phyloP scores from a whole-genome alignment of 768 basidiomycete genomes.

The Mycena venus region DNA sequence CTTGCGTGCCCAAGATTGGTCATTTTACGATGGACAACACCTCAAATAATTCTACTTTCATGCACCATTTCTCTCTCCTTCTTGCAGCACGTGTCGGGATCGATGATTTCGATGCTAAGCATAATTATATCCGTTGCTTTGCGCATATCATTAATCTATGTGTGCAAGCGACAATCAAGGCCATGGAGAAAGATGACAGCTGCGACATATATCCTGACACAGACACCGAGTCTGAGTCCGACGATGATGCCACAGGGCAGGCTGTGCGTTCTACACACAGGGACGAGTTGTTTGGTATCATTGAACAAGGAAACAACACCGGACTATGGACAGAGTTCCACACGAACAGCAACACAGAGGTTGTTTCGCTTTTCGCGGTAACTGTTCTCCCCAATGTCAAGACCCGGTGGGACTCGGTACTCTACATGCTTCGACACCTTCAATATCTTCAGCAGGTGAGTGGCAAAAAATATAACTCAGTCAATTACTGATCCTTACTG shows the following conservation, averaged over 20 bases:
- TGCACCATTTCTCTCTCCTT: background rate
- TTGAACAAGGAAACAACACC: background rate
- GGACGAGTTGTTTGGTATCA: background rate
- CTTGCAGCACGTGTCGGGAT: background rate
- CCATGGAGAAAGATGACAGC: conserved; percentile 13
- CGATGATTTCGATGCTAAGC: background rate
- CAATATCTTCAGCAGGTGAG: conserved; percentile 5
- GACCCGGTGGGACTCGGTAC: conserved; percentile 14
- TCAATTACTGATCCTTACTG: background rate
- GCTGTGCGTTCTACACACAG: background rate
- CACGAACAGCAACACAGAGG: background rate
- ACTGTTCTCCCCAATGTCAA: conserved; percentile 12
- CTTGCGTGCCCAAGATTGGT: background rate
- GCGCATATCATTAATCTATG: conserved; percentile 2
- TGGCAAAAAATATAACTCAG: background rate
- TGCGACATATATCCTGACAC: background rate
- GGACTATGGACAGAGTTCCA: background rate
- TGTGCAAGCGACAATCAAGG: background rate
- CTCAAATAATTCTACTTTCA: conserved; percentile 1
- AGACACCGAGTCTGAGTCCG: background rate
- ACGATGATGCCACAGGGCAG: background rate
- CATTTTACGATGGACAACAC: conserved; percentile 9
- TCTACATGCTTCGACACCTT: conserved; percentile 7
- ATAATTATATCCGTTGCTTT: conserved; percentile 1
- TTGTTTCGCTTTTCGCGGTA: background rate